A percentile compares a stretch with the other conserved stretches of the same genome.
These are phyloP conservation scores for Arabidopsis arenosa DNA, from an alignment of 345 rosid species.

Conservation along the genomic window DNA sequence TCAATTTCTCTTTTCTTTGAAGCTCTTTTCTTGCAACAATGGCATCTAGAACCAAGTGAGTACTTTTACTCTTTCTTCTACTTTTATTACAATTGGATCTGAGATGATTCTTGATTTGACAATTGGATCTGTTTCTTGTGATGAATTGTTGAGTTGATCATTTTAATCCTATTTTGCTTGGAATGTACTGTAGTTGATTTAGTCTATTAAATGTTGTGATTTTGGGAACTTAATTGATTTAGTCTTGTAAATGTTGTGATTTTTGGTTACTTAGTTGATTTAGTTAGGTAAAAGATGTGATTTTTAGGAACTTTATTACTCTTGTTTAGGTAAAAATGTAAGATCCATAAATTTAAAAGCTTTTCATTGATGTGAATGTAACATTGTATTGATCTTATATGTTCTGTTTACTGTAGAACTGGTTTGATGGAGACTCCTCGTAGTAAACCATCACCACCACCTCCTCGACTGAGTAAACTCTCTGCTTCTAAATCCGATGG, in stretches of 20 bases:
- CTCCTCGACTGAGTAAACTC: constrained; percentile 63
- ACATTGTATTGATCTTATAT: constrained; percentile 14
- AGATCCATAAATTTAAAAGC: constrained; percentile 19
- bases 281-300: not conserved
- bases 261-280: not conserved
- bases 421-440: constrained; percentile 78
- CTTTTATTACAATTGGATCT: constrained; percentile 19
- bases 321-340: not conserved
- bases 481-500: constrained; percentile 60
- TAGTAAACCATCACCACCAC: constrained; percentile 69
- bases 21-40: constrained; percentile 31
- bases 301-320: not conserved
- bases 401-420: constrained; percentile 53
- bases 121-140: constrained; percentile 25
- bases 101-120: constrained; percentile 18
- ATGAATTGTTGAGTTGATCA: not conserved
- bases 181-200: not conserved
- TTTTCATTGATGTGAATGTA: constrained; percentile 4
- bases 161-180: not conserved
- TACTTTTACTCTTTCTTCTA: not conserved
- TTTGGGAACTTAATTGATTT: not conserved
- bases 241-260: not conserved
- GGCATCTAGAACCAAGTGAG: constrained; percentile 46
- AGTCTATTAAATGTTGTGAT: not conserved
- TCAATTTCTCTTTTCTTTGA: not conserved